Conservation (phyloP, 768 basidiomycete genomes). For the Neoboletus magnificus region DNA sequence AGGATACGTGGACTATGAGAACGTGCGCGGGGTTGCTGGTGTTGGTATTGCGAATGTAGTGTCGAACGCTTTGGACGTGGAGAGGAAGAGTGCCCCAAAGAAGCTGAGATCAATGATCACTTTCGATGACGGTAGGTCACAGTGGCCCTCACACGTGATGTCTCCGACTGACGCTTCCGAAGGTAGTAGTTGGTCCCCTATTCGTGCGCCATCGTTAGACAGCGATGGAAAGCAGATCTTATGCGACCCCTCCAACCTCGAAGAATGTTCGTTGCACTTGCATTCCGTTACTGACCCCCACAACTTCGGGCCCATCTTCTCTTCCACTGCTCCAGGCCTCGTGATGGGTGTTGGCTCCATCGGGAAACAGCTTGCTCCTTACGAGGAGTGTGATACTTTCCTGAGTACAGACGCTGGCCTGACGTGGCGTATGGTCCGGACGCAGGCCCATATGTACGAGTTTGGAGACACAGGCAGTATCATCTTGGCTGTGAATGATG, state of each 20-base stretch:
- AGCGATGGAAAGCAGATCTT: conserved; percentile 54
- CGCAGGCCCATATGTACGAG: conserved; percentile 88
- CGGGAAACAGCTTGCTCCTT: conserved; percentile 61
- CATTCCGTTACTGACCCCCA: conserved; percentile 91
- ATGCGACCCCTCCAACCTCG: conserved; percentile 57
- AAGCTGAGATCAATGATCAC: conserved; percentile 78
- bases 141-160: background rate
- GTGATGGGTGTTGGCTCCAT: conserved; percentile 97
- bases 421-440: conserved; percentile 75
- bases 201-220: conserved; percentile 60
- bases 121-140: conserved; percentile 71
- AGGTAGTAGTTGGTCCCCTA: conserved; percentile 72
- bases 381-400: conserved; percentile 92
- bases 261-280: conserved; percentile 80
- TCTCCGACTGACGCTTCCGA: conserved; percentile 1
- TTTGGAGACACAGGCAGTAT: conserved; percentile 90
- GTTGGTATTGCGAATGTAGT: conserved; percentile 91
- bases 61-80: conserved; percentile 79
- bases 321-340: conserved; percentile 89
- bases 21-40: conserved; percentile 80
- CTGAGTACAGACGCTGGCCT: conserved; percentile 87
- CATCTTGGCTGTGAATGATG: conserved; percentile 80
- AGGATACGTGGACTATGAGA: conserved; percentile 94
- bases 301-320: conserved; percentile 93
- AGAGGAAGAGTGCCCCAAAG: conserved; percentile 65